Evolutionary conservation across 495 filamentous ascomycete species (phyloP), one percentile per base, ranked within the genome.

Genomic region (Margaritispora aquatica): DNA sequence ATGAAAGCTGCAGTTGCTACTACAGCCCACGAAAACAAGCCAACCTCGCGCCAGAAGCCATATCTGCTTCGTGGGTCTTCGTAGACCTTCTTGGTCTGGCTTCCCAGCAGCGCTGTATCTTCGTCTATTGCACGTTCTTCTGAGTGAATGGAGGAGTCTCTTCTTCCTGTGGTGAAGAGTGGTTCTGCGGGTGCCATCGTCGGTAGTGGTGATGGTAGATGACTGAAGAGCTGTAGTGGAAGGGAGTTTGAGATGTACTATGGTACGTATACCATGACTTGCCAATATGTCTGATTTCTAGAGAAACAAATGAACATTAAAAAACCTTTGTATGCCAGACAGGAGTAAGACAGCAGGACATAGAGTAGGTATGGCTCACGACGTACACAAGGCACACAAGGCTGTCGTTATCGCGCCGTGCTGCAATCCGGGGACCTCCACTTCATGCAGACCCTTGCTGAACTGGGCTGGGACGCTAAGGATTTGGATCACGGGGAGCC

Each of bases 11-110:
- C 81, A 0, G 93, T 97, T 5, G 93, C 95, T n/a, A 94, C 68
- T 15, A 95, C 64, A 17, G 93, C 93, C 93, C 94, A 98, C 23
- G 81, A 73, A 62, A 96, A 92, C 38, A 96, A 70, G 3, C 86
- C 84, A 51, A 91, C 69, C 63, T 95, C 79, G 34, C 77, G 71
- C 64, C 64, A 69, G 50, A 69, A 62, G 3, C 52, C 58, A 19
- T 13, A 23, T 8, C 46, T 55, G 26, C 26, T 31, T 24, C 57
- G 44, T 20, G 44, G 26, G 10, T 10, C 34, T 13, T 2, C 13
- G 13, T 27, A 3, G 24, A 24, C 47, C 17, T 4, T 22, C 20
- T 46, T 26, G n/a, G 27, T 36, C 34, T 58, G 62, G 27, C 21
- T 57, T 44, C 54, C 64, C 11, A 69, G 27, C n/a, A 69, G 55